Conservation (phyloP, 2,329 filamentous ascomycete genomes). For the Claviceps sp. region DNA sequence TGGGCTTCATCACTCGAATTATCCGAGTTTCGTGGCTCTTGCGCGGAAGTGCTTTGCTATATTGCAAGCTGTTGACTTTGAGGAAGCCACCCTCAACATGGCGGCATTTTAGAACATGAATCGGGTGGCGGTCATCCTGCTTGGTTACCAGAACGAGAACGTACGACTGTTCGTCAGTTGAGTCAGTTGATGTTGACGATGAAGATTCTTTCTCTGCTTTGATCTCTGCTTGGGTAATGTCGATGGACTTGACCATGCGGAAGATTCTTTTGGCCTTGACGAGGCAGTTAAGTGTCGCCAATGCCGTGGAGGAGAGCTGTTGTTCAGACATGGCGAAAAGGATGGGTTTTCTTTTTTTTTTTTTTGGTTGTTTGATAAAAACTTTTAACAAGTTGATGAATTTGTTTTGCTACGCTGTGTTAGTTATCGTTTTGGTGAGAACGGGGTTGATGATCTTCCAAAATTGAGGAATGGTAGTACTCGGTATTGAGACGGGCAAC, state of each 20-base stretch:
- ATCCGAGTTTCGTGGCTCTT: neutral
- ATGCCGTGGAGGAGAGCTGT: neutral
- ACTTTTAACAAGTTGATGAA: neutral
- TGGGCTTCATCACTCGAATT: neutral
- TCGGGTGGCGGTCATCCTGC: slow-evolving; percentile 1
- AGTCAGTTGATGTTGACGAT: neutral
- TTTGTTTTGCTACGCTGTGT: neutral
- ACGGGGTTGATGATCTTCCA: neutral
- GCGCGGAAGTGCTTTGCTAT: neutral
- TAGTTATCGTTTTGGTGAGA: neutral
- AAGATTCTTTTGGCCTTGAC: neutral
- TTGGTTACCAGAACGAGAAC: neutral
- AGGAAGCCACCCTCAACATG: slow-evolving; percentile 5
- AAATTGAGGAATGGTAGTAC: neutral
- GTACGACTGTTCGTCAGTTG: neutral
- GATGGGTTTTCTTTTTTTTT: neutral
- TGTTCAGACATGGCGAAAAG: neutral
- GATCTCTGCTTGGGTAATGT: neutral
- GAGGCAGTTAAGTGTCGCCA: neutral
- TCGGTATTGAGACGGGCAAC: neutral
- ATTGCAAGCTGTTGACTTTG: slow-evolving; percentile 7
- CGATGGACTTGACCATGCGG: neutral
- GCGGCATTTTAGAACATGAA: slow-evolving; percentile 8
- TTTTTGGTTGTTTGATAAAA: neutral
- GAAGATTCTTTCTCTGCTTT: neutral